Evolutionary conservation across 768 basidiomycete genomes (phyloP).

Genomic region (Boletus sp.): DNA sequence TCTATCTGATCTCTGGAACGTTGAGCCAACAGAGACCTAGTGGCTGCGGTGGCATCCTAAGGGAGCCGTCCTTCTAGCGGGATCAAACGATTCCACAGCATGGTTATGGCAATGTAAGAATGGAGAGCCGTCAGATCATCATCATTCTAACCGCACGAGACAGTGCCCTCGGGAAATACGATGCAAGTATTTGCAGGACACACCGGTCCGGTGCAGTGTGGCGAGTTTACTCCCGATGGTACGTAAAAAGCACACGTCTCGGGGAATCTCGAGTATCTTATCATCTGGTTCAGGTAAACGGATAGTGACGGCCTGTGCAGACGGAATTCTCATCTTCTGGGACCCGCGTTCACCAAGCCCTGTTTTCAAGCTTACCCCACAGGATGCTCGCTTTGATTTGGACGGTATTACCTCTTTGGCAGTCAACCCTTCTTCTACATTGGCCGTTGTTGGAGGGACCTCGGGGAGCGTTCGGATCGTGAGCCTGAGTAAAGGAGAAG

Average conservation of each 20-base stretch:
- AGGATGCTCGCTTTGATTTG: constrained; percentile 73
- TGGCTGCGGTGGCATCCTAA: constrained; percentile 97
- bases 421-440: constrained; percentile 79
- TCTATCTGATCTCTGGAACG: neutral
- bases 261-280: neutral
- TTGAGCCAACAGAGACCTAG: constrained; percentile 39
- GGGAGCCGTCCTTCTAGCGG: constrained; percentile 83
- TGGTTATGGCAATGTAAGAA: constrained; percentile 97
- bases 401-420: constrained; percentile 86
- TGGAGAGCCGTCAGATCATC: neutral
- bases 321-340: constrained; percentile 85
- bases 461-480: constrained; percentile 85
- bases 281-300: constrained; percentile 61
- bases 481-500: constrained; percentile 82
- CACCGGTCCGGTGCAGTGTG: constrained; percentile 77
- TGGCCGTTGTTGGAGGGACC: constrained; percentile 89
- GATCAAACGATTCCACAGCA: constrained; percentile 88
- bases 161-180: constrained; percentile 91
- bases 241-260: neutral
- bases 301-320: constrained; percentile 82
- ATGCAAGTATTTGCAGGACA: constrained; percentile 98
- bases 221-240: constrained; percentile 92
- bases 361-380: constrained; percentile 72
- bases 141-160: constrained; percentile 1
- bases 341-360: constrained; percentile 81